A percentile compares a stretch with the other conserved stretches of the same genome.
phyloP scores from a whole-genome alignment of 768 basidiomycete genomes.

The Gymnopilus junonius region DNA sequence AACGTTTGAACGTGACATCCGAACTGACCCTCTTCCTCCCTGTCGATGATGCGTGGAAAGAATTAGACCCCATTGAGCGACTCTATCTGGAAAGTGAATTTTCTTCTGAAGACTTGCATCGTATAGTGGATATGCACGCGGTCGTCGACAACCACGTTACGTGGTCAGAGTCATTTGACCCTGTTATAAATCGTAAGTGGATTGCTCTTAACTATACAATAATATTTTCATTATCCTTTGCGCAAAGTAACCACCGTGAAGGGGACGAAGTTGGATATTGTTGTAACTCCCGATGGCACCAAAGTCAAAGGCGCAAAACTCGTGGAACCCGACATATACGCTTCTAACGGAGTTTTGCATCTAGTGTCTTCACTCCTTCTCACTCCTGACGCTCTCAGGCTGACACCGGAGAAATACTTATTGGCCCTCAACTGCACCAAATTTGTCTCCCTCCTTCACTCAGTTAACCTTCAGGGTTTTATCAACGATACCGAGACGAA shows the following conservation, averaged over 20 bases:
- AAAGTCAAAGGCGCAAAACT: conserved; percentile 63
- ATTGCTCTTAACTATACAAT: not conserved
- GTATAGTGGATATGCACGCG: conserved; percentile 81
- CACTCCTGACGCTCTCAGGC: conserved; percentile 70
- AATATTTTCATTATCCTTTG: conserved; percentile 12
- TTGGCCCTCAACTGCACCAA: conserved; percentile 89
- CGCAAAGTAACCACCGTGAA: conserved; percentile 71
- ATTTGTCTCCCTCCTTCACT: conserved; percentile 88
- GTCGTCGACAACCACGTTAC: conserved; percentile 60
- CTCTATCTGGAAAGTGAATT: conserved; percentile 90
- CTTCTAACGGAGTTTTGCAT: conserved; percentile 94
- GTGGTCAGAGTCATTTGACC: conserved; percentile 68
- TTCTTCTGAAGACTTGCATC: conserved; percentile 76
- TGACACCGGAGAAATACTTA: conserved; percentile 95
- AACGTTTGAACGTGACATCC: conserved; percentile 65
- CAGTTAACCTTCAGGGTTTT: conserved; percentile 71
- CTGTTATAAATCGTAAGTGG: conserved; percentile 56
- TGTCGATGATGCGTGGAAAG: conserved; percentile 82
- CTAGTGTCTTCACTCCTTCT: conserved; percentile 83
- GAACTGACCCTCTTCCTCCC: conserved; percentile 91
- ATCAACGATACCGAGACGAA: conserved; percentile 70
- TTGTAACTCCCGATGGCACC: conserved; percentile 55
- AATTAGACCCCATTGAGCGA: conserved; percentile 75
- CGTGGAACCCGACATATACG: conserved; percentile 83
- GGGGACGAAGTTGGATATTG: conserved; percentile 67